phyloP scores from a whole-genome alignment of 257 asterid species.

The Solanum gandarillasii region DNA sequence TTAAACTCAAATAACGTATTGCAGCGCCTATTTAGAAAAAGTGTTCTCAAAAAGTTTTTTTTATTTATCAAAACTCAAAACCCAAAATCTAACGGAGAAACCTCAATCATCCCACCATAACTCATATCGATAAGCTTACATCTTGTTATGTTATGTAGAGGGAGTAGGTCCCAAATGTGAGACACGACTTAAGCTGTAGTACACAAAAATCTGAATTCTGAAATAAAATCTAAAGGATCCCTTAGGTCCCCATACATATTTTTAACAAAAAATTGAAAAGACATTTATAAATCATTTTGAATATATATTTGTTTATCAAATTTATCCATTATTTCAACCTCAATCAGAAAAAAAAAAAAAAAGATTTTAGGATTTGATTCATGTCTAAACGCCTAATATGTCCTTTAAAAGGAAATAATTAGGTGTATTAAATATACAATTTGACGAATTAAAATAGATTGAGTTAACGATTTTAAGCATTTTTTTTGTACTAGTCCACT shows the following conservation, averaged over 20 bases:
- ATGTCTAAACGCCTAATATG: background rate
- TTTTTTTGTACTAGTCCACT: background rate
- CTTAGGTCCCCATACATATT: background rate
- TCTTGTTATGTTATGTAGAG: background rate
- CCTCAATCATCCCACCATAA: rapidly evolving
- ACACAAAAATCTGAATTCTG: background rate
- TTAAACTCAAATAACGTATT: rapidly evolving
- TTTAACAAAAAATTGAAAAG: background rate
- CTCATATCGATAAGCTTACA: background rate
- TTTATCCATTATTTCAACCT: background rate
- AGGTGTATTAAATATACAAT: background rate
- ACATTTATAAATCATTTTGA: background rate
- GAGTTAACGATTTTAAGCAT: background rate
- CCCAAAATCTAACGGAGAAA: rapidly evolving
- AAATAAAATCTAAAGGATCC: background rate
- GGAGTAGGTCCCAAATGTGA: background rate
- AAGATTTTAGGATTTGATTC: background rate
- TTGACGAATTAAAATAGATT: rapidly evolving
- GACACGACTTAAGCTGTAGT: background rate
- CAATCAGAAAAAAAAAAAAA: background rate
- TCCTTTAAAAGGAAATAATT: background rate
- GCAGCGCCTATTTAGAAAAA: rapidly evolving
- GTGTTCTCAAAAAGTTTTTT: rapidly evolving
- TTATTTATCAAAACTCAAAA: background rate
- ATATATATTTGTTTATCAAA: background rate